Evolutionary conservation across 768 basidiomycete genomes (phyloP), one percentile per base, ranked within the genome.

Genomic region (Boletellus sp.): DNA sequence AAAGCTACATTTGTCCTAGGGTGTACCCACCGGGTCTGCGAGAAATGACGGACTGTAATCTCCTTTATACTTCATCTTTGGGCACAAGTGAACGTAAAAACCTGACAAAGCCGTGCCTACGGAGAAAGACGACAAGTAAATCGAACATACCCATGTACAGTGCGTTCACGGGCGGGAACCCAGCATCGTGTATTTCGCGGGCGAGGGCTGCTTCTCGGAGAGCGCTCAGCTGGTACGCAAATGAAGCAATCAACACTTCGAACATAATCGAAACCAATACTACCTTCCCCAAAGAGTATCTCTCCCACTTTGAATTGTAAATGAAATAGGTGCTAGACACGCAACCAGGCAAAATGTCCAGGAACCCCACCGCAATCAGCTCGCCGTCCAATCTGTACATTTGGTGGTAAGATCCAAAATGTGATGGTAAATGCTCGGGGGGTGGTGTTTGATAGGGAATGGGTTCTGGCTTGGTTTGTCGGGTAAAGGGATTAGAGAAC

Each of bases 61-160:
- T 24, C 85, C 94, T 62, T 99, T 99, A 70, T 99, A 99, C 48
- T 78, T 77, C 96, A 98, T 98, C 69, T 99, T 99, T 45, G 73
- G 80, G 62, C 94, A 98, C 2, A 87, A 83, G 57, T 96, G 79
- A 35, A 98, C 87, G 66, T 97, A 98, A 67, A 83, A 97, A 7
- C 94, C 94, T 96, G 40, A 58, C 24, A 15, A 7, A 13, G 12
- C 15, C 5, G 11, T 10, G 36, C 55, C 43, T 23, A 35, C 8
- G 22, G 31, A 42, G 26, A 23, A 22, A 20, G 17, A 67, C 47
- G 36, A 19, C 20, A 28, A 83, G 17, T 6, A 56, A 54, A 32
- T 17, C 7, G 16, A 4, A 56, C 78, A 53, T 55, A 90, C 94
- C 95, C 86, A 99, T 88, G 64, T 96, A 96, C 17, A 94, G 70